These are phyloP conservation scores for Lonicera japonica DNA, from an alignment of 129 eudicot species.

Conservation along the genomic window DNA sequence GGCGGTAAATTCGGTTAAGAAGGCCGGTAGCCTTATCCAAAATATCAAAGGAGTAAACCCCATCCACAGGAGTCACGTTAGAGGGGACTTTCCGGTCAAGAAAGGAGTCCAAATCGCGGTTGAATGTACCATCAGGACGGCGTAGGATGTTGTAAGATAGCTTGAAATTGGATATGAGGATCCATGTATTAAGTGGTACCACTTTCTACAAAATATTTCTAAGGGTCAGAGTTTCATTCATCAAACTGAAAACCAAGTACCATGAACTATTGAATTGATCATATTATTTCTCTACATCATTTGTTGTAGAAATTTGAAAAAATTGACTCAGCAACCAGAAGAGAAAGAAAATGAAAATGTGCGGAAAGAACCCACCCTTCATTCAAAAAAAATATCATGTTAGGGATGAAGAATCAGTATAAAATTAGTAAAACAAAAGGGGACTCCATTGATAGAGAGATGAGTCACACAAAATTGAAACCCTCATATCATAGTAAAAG, in stretches of 20 bases:
- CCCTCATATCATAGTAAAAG: conserved; percentile 4
- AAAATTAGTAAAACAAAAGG: not conserved
- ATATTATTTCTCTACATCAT: not conserved
- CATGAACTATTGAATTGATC: conserved; percentile 13
- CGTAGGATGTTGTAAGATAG: conserved; percentile 85
- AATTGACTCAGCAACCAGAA: not conserved
- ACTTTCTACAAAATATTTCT: conserved; percentile 47
- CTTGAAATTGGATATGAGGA: conserved; percentile 89
- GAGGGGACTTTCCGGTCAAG: conserved; percentile 87
- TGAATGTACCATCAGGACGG: conserved; percentile 88
- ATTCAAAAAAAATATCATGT: not conserved
- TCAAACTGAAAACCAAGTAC: not conserved
- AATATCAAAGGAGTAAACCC: conserved; percentile 77
- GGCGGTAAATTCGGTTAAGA: conserved; percentile 60
- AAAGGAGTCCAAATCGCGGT: conserved; percentile 71
- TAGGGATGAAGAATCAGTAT: not conserved
- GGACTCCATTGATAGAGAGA: not conserved
- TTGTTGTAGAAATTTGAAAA: not conserved
- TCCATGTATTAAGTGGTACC: conserved; percentile 92
- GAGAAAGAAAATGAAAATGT: not conserved
- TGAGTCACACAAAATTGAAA: not conserved
- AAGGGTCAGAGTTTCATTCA: conserved; percentile 14
- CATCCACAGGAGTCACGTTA: conserved; percentile 67
- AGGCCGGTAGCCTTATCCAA: conserved; percentile 62
- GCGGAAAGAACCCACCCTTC: not conserved